Percentiles rank a stretch among this genome's conserved stretches.
Conservation (phyloP, 805 yeast species). For the Candida ovalis region DNA sequence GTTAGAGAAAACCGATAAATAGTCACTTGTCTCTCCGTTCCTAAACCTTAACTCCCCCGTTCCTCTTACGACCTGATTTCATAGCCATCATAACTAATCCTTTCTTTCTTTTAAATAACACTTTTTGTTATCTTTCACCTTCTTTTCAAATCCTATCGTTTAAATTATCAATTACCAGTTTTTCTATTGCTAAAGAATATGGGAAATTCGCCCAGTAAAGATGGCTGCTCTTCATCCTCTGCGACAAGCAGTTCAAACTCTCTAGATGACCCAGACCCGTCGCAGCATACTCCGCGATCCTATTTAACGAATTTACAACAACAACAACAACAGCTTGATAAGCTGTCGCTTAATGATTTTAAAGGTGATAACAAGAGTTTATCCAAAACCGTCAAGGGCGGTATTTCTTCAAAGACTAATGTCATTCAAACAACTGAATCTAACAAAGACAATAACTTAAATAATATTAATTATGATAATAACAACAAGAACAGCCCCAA, state of each 20-base stretch:
- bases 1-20: too few relatives aligned
- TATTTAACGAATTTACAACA: constrained; percentile 11
- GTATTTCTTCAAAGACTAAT: background rate
- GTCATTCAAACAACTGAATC: background rate
- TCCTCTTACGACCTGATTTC: too few relatives aligned
- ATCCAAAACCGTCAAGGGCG: background rate
- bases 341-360: constrained; percentile 1
- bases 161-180: background rate
- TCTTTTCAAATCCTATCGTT: background rate
- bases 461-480: background rate
- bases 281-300: constrained; percentile 30
- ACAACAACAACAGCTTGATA: constrained; percentile 6
- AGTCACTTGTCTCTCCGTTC: background rate
- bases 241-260: constrained; percentile 21
- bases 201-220: constrained; percentile 39
- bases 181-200: constrained; percentile 13
- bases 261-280: constrained; percentile 33
- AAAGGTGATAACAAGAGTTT: background rate
- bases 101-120: background rate
- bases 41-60: too few relatives aligned
- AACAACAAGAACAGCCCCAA: background rate
- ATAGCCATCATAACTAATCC: too few relatives aligned
- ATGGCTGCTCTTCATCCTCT: constrained; percentile 35
- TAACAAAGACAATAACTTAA: background rate
- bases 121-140: background rate